A percentile compares a stretch with the other conserved stretches of the same genome.
These are phyloP conservation scores for Xylaria sp. DNA, from an alignment of 2,329 filamentous ascomycete genomes.

Conservation along the genomic window DNA sequence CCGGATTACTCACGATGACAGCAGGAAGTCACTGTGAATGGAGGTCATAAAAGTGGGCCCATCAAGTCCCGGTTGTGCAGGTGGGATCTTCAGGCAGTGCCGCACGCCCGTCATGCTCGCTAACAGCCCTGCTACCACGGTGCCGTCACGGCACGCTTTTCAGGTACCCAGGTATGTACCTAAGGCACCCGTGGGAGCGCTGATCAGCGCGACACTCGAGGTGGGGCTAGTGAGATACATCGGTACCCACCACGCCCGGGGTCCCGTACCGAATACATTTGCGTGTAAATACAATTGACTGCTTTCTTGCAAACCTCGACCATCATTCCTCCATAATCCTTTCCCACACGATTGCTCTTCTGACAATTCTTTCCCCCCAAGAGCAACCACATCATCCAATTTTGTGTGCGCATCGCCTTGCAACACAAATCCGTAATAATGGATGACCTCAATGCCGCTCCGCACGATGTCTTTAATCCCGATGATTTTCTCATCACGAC, in stretches of 20 bases:
- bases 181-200: background rate
- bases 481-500: slow-evolving; percentile 20
- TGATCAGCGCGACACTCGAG: background rate
- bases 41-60: no score
- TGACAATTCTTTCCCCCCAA: no score
- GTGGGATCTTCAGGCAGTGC: no score
- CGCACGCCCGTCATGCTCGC: background rate
- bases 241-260: no score
- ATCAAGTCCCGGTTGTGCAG: no score
- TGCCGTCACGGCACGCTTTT: background rate
- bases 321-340: background rate
- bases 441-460: slow-evolving; percentile 17
- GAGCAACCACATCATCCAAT: no score
- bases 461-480: slow-evolving; percentile 18
- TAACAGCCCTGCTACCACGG: background rate
- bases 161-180: no score
- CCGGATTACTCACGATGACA: no score
- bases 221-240: background rate
- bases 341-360: no score
- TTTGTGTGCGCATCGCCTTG: slow-evolving; percentile 2
- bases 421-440: slow-evolving; percentile 9
- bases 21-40: no score
- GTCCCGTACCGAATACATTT: background rate
- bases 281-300: background rate
- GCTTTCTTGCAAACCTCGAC: slow-evolving; percentile 1